Base-by-base conservation (phyloP, 2,329 filamentous ascomycete species). In the Xylaria sp. region DNA sequence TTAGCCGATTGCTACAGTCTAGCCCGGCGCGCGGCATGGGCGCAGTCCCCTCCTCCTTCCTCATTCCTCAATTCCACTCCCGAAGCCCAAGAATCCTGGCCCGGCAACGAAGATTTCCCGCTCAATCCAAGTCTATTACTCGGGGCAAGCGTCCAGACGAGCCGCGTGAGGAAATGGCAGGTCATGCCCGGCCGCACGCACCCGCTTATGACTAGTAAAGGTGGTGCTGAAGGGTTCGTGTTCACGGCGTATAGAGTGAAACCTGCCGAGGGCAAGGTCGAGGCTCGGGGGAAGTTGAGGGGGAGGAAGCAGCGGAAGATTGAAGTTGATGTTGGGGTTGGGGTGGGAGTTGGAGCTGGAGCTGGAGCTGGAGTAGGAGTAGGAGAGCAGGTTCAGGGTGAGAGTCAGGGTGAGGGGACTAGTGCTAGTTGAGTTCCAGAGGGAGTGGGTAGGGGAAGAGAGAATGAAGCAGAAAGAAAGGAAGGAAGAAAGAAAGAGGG, bases 161-260 rank as follows among this genome's bases (percentile, higher is more conserved):
- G 89, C 50, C 84, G 92, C 14, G 89, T 91, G 4, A 84, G 91
- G 65, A 83, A 87, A 56, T 98, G 92, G 92, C 95, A 99, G 80
- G 94, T 97, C 1, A 77, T 99, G 49, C 95, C 95, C 0, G 92
- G 92, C 0, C 82, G 95, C 57, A 98, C 95, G 55, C 95, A 99
- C 79, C 95, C 95, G 6, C 78, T 96, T 58, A 99, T 99, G 95
- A 97, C 92, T 63, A 88, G 88, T 38, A 85, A 86, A 42, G 95
- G 95, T 19, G 94, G 94, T 0, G 88, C 92, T 0, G 94, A 98
- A 73, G 95, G 95, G 0, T 99, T 92, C 75, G 75, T 99, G 3
- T 93, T 98, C 69, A 94, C 92, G 28, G 94, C 85, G 0, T 92
- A 90, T 74, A 86, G 89, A 69, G 92, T 95, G 0, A 79, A 94